Percentiles rank a stretch among this genome's conserved stretches.
These are phyloP conservation scores for Eucalyptus caleyi DNA, from an alignment of 345 rosid genomes.

Conservation along the genomic window DNA sequence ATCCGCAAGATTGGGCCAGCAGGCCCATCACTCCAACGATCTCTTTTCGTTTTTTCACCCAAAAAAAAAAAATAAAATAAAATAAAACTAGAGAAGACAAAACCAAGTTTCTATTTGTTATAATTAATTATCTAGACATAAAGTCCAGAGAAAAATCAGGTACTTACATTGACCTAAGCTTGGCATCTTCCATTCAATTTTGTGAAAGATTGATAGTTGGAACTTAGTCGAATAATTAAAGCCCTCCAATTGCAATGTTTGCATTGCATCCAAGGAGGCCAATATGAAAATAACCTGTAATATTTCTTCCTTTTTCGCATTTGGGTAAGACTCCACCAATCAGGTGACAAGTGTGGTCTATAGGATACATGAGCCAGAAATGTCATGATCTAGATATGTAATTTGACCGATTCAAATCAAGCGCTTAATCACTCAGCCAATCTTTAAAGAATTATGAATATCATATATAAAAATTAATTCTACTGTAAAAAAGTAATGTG, in stretches of 20 bases:
- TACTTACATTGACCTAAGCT: neutral
- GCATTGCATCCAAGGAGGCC: neutral
- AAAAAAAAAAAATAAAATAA: neutral
- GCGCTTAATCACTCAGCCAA: neutral
- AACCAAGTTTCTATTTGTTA: neutral
- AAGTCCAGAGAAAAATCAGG: neutral
- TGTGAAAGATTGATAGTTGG: neutral
- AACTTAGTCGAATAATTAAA: neutral
- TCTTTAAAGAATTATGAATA: neutral
- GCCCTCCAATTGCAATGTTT: neutral
- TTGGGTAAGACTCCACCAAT: neutral
- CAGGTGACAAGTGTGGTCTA: neutral
- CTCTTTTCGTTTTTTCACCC: neutral
- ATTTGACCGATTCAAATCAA: neutral
- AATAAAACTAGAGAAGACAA: neutral
- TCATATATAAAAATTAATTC: neutral
- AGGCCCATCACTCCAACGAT: neutral
- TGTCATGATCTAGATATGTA: neutral
- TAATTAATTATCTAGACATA: neutral
- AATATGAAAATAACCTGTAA: neutral
- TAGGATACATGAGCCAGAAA: accelerated
- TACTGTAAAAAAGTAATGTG: neutral
- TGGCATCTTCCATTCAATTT: neutral
- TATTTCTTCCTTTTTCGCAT: neutral
- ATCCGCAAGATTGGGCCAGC: neutral